Base-by-base conservation (phyloP, 768 basidiomycete species). In the Postia placenta region DNA sequence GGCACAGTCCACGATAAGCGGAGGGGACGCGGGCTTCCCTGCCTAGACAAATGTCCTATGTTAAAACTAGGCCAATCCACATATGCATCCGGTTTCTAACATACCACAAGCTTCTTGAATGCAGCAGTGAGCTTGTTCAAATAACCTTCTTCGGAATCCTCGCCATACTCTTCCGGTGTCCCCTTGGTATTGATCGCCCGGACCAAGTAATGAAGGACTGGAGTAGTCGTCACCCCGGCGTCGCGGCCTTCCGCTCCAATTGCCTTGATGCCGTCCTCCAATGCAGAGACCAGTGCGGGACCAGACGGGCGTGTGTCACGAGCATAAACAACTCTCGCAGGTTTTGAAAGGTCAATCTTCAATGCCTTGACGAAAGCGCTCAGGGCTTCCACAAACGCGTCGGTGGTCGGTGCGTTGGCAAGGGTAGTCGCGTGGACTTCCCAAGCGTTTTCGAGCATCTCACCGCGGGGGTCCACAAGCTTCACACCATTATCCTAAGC, bases 401-500 rank as follows among this genome's bases (percentile, higher is more conserved):
- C 78, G 5, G 86, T 80, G 20, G 81, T 81, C 4, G 77, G 56
- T 24, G 90, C 89, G 63, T 98, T 98, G 49, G 95, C 87, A 12
- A 99, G 70, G 5, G 69, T 67, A 9, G 96, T 95, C 4, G 94
- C 93, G 64, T 94, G 80, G 1, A 62, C 61, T 65, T 99, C 96
- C 96, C 96, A 99, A 33, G 87, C 76, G 2, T 86, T 72, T 63
- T 96, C 89, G 9, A 99, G 77, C 96, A 99, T 99, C 67, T 99
- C 95, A 19, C 96, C 96, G 12, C 81, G 83, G 19, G 96, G 92
- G 69, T 99, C 96, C 33, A 99, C 92, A 33, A 99, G 79, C 69
- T 99, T 99, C 55, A 97, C 96, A 24, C 96, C 96, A 64, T 99
- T 99, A 66, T 99, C 96, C 92, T 96, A 61, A 6, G 49, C 9